Evolutionary conservation across 305 asterid genomes (phyloP).

Genomic region (Solanum aculeatissimum): DNA sequence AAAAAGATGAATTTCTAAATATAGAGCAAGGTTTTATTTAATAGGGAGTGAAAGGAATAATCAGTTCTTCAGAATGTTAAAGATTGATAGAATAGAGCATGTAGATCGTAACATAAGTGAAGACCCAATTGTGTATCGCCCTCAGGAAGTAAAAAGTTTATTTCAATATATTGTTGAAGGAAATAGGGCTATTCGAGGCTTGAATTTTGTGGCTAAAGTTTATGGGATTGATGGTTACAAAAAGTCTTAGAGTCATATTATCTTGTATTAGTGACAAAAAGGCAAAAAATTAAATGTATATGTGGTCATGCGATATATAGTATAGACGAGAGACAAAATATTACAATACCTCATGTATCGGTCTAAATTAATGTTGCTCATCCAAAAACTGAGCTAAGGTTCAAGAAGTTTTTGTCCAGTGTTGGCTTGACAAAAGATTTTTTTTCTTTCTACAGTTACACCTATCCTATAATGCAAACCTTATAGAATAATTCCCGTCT

Average conservation of each 20-base stretch:
- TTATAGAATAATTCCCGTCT: constrained; percentile 73
- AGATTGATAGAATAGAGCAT: constrained; percentile 94
- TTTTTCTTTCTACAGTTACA: constrained; percentile 87
- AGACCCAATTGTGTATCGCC: constrained; percentile 93
- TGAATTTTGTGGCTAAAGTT: constrained; percentile 78
- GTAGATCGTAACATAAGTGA: constrained; percentile 88
- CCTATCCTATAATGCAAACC: constrained; percentile 90
- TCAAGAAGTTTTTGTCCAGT: constrained; percentile 94
- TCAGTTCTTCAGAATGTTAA: constrained; percentile 68
- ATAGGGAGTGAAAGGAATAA: constrained; percentile 94
- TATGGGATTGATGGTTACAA: constrained; percentile 96
- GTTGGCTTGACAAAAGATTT: constrained; percentile 94
- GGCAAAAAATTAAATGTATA: constrained; percentile 79
- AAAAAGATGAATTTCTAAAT: no score
- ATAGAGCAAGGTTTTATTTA: constrained; percentile 88
- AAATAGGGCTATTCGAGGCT: constrained; percentile 94
- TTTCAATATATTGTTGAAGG: constrained; percentile 93
- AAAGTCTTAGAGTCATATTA: constrained; percentile 83
- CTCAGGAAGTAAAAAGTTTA: constrained; percentile 83
- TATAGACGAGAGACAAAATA: constrained; percentile 91
- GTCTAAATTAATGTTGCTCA: constrained; percentile 97
- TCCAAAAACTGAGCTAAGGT: constrained; percentile 92
- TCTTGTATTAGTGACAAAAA: constrained; percentile 78
- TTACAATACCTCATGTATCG: constrained; percentile 78
- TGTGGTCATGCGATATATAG: constrained; percentile 96